Base-by-base conservation (phyloP, 2,329 filamentous ascomycete species). In the Xylariaceae sp. region DNA sequence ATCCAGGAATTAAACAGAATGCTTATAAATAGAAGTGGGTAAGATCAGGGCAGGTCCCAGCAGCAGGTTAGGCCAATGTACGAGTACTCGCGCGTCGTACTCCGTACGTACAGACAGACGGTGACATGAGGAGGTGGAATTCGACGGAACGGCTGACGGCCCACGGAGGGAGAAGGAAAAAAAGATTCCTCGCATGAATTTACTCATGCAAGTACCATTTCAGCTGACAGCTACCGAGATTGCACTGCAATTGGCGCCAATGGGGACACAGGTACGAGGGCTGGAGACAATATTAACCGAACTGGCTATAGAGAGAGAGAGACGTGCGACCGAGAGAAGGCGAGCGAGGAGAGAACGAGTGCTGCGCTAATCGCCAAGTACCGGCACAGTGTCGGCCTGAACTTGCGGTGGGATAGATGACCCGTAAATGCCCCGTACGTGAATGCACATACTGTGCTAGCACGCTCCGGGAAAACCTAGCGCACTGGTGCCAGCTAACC, bases 191-290 rank as follows among this genome's bases (percentile, higher is more conserved):
- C 53, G 68, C 66, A 67, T 68, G 69, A 67, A 70, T 71, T 72
- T 67, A 73, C 72, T 72, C 71, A 70, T 64, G 70, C 71, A 45
- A 56, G 57, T 60, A 58, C 64, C 63, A 57, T 60, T 71, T 69
- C 68, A 73, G 73, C 68, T 69, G 69, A 72, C 64, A 66, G 69
- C 69, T 74, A 72, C 72, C 73, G 74, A 75, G 66, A 75, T 74
- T 75, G 70, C 71, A 69, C 69, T 69, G 70, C 70, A 68, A 71
- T 18, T 57, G 53, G 48, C 51, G 51, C 57, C 52, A 60, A 60
- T 57, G 42, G 35, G 56, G 30, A 3, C 23, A 34, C 49, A n/a
- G 15, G 49, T 35, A 34, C 9, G 17, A 50, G 48, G 7, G 48
- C 15, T 49, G 47, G 7, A 50, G 48, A 42, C 37, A 13, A 13